Conservation (phyloP, 2,329 filamentous ascomycete genomes). For the Nigrograna mackinnonii region DNA sequence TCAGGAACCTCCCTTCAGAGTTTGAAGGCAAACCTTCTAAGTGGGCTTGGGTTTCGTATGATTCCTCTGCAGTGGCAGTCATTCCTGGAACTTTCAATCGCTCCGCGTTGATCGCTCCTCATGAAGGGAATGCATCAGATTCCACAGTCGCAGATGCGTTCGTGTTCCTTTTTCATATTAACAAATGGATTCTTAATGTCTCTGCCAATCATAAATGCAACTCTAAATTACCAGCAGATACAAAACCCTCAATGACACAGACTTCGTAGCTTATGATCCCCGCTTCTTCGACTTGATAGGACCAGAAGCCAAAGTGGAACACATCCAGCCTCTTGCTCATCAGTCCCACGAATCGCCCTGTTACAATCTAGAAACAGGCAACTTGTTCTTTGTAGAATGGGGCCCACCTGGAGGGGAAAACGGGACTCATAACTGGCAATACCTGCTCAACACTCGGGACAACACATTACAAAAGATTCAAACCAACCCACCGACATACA, state of each 20-base stretch:
- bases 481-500: conserved; percentile 11
- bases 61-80: conserved; percentile 7
- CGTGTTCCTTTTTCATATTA: too few species aligned
- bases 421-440: conserved; percentile 14
- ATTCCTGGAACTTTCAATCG: conserved; percentile 10
- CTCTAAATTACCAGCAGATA: too few species aligned
- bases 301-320: conserved; percentile 9
- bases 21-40: conserved; percentile 2
- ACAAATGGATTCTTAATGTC: too few species aligned
- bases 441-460: conserved; percentile 8
- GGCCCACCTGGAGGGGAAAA: conserved; percentile 13
- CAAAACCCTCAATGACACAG: conserved; percentile 13
- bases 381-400: conserved; percentile 17
- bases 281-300: conserved; percentile 19
- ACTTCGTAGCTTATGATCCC: conserved; percentile 18
- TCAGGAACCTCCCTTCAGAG: conserved; percentile 3
- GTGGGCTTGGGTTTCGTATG: conserved; percentile 14
- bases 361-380: conserved; percentile 8
- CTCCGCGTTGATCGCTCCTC: conserved; percentile 9
- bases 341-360: conserved; percentile 18
- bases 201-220: too few species aligned
- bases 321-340: conserved; percentile 10
- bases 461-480: conserved; percentile 11
- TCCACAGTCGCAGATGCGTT: conserved; percentile 2
- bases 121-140: conserved; percentile 7